phyloP scores from a whole-genome alignment of 2,329 filamentous ascomycete genomes.

The Pseudogymnoascus sp. region DNA sequence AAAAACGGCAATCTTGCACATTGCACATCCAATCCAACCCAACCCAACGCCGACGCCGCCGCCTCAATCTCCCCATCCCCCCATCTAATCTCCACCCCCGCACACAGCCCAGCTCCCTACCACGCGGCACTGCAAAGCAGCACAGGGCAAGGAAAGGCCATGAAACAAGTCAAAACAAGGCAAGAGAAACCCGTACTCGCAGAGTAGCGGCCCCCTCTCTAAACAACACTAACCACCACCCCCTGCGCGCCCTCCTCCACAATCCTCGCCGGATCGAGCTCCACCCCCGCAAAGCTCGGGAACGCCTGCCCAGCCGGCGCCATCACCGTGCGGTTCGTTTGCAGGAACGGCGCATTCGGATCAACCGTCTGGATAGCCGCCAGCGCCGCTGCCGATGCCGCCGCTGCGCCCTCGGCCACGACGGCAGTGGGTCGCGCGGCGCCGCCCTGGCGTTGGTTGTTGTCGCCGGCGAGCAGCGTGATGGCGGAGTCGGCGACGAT shows the following conservation, averaged over 20 bases:
- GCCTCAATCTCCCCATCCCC: neutral
- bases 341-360: constrained; percentile 9
- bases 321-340: constrained; percentile 10
- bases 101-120: neutral
- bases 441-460: neutral
- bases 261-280: constrained; percentile 20
- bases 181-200: neutral
- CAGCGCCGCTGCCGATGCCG: constrained; percentile 12
- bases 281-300: constrained; percentile 9
- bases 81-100: neutral
- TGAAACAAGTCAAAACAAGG: too few relatives aligned
- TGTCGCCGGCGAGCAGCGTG: constrained; percentile 11
- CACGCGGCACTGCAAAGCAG: neutral
- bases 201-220: neutral
- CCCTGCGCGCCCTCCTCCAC: constrained; percentile 14
- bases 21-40: neutral
- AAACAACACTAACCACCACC: neutral
- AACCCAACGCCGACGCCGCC: neutral
- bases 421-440: constrained; percentile 13
- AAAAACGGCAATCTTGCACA: neutral
- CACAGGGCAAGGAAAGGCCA: neutral
- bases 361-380: constrained; percentile 11
- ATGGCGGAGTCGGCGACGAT: constrained; percentile 16
- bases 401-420: neutral
- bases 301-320: constrained; percentile 4